These are phyloP conservation scores for Aureobasidium pullulans DNA, from an alignment of 2,329 filamentous ascomycete genomes.

Conservation along the genomic window DNA sequence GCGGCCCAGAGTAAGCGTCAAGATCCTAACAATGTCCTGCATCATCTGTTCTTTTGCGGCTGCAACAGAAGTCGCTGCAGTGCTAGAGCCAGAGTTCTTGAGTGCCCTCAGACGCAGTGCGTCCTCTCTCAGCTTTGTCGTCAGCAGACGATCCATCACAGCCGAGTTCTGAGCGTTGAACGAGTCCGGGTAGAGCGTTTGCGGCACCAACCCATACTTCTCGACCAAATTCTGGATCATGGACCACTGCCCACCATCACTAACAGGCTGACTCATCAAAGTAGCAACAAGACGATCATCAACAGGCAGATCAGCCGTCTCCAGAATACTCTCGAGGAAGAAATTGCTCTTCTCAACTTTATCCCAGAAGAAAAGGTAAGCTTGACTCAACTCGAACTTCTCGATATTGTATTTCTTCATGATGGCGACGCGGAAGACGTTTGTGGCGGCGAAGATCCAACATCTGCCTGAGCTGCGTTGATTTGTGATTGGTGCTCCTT, in stretches of 20 bases:
- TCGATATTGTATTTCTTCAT: slow-evolving; percentile 76
- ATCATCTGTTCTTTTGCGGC: slow-evolving; percentile 65
- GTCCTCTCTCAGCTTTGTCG: slow-evolving; percentile 80
- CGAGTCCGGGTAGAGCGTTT: slow-evolving; percentile 71
- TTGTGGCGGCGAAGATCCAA: slow-evolving; percentile 90
- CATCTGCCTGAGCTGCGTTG: slow-evolving; percentile 75
- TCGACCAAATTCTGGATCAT: slow-evolving; percentile 81
- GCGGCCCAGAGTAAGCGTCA: slow-evolving; percentile 76
- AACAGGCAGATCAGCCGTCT: slow-evolving; percentile 62
- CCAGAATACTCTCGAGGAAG: slow-evolving; percentile 77
- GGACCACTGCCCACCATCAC: slow-evolving; percentile 83
- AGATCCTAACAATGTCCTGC: slow-evolving; percentile 68
- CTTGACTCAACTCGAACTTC: slow-evolving; percentile 77
- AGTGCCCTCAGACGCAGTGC: slow-evolving; percentile 64
- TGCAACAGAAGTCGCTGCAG: slow-evolving; percentile 34
- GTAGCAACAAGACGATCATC: slow-evolving; percentile 66
- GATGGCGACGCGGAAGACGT: slow-evolving; percentile 80
- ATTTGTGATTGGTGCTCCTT: slow-evolving; percentile 78
- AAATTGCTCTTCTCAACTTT: slow-evolving; percentile 89
- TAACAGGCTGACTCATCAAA: slow-evolving; percentile 60
- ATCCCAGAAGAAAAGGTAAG: slow-evolving; percentile 88
- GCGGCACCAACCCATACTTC: slow-evolving; percentile 80
- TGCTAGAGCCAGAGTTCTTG: slow-evolving; percentile 30
- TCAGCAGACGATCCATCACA: slow-evolving; percentile 65
- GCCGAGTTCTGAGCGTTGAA: slow-evolving; percentile 68